phyloP scores from a whole-genome alignment of 495 filamentous ascomycete species.

The Daldinia grandis region DNA sequence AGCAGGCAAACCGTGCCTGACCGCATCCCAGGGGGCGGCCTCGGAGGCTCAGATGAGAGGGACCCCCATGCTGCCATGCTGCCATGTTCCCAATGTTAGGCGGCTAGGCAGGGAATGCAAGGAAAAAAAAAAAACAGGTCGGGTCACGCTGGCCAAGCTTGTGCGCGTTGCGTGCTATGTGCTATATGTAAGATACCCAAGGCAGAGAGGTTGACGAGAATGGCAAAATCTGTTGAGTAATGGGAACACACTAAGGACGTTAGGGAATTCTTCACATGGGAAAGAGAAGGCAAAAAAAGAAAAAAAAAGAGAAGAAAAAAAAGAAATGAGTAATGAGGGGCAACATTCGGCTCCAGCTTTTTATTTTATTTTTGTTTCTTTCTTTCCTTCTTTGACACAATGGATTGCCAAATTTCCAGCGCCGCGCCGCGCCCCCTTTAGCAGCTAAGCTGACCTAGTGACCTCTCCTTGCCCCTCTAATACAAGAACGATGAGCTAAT shows the following conservation, averaged over 20 bases:
- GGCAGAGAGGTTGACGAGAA: conserved; percentile 14
- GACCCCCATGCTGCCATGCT: conserved; percentile 4
- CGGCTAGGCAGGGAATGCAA: conserved; percentile 35
- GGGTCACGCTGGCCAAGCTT: conserved; percentile 24
- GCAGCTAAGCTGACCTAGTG: not conserved
- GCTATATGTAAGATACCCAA: conserved; percentile 36
- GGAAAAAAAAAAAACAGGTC: conserved; percentile 1
- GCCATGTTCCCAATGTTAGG: conserved; percentile 24
- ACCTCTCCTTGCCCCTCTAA: conserved; percentile 9
- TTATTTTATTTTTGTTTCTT: not conserved
- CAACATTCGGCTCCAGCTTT: not conserved
- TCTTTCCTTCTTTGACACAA: conserved; percentile 7
- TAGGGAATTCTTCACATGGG: conserved; percentile 23
- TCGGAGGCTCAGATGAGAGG: conserved; percentile 26
- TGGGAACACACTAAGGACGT: conserved; percentile 6
- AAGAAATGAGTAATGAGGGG: conserved; percentile 29
- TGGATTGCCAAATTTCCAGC: conserved; percentile 36
- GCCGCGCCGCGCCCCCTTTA: conserved; percentile 2
- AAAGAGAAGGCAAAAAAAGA: conserved; percentile 2
- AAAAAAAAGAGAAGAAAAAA: conserved; percentile 8
- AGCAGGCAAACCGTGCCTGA: conserved; percentile 27
- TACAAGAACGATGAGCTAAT: conserved; percentile 11
- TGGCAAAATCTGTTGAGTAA: conserved; percentile 18
- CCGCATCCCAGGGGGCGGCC: conserved; percentile 24
- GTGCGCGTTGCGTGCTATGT: not conserved